A percentile compares a stretch with the other conserved stretches of the same genome.
Evolutionary conservation across 805 yeast species (phyloP).

Genomic region (Suhomyces faveliae): DNA sequence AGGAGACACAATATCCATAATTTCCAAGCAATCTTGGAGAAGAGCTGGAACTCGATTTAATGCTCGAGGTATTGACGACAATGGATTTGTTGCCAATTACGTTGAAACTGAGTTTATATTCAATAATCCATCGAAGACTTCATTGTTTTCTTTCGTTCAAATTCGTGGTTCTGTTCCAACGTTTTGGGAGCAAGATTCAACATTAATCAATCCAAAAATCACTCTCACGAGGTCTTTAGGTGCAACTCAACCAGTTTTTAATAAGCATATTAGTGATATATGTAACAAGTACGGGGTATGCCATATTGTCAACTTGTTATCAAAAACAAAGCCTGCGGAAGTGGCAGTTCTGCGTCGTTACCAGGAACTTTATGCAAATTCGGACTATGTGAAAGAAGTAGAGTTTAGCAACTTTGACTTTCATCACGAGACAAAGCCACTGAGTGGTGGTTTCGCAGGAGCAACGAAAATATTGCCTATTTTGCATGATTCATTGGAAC

Average conservation of each 20-base stretch:
- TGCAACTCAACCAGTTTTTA: conserved; percentile 89
- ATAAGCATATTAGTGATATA: conserved; percentile 71
- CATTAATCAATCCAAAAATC: conserved; percentile 86
- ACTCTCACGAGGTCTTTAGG: conserved; percentile 84
- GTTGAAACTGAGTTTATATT: conserved; percentile 73
- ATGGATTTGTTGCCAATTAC: conserved; percentile 56
- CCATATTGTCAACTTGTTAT: conserved; percentile 83
- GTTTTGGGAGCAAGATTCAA: conserved; percentile 97
- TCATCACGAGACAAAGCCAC: conserved; percentile 80
- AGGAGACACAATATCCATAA: conserved; percentile 61
- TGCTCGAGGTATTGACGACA: conserved; percentile 87
- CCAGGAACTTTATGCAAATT: conserved; percentile 47
- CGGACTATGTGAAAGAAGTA: conserved; percentile 29
- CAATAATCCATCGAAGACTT: conserved; percentile 44
- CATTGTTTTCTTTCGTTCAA: conserved; percentile 74
- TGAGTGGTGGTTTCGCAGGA: conserved; percentile 79
- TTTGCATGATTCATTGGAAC: conserved; percentile 63
- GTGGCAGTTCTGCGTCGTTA: conserved; percentile 68
- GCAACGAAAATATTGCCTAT: conserved; percentile 68
- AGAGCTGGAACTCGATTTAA: conserved; percentile 97
- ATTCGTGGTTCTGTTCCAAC: conserved; percentile 96
- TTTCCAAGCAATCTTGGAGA: conserved; percentile 95
- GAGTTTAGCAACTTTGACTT: conserved; percentile 84
- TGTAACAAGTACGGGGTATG: conserved; percentile 80
- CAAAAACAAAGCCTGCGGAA: conserved; percentile 73